Evolutionary conservation across 805 yeast species (phyloP), one percentile per base, ranked within the genome.

Genomic region (Candida tibetensis): DNA sequence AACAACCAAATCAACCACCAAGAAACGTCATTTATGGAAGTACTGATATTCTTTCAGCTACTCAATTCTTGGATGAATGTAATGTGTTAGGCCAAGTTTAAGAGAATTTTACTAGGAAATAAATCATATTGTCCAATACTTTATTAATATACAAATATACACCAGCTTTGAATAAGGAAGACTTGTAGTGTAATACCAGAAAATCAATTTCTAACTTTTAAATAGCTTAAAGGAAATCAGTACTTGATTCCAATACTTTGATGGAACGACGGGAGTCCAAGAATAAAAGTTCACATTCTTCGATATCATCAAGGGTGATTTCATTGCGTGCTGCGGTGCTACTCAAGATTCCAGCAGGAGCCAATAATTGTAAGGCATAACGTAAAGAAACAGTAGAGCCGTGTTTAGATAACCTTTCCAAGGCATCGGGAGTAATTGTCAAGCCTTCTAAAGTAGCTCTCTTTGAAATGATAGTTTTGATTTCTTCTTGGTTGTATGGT

Each of bases 281-380:
- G 64, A 91, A 91, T 55, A 91, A 71, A 26, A 71, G 58, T 60
- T 85, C 83, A 47, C 95, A 85, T 63, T 89, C 95, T 50, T 85
- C 91, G 29, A 91, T 71, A 59, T 93, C 97, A 17, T 71, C 72
- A 12, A 78, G 72, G 21, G 66, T 68, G 39, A 87, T 78, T 55
- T 83, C 89, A 25, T 72, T 64, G 43, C 95, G 82, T 44, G 87
- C 85, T 41, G 76, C 70, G 23, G 87, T 77, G 50, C 78, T 77
- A 29, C 95, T 80, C 46, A 93, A 74, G 34, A 93, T 79, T 37
- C 89, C 90, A 21, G 96, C 81, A 22, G 98, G 99, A 0, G 96
- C 79, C 57, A 93, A 72, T 49, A 93, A 74, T 61, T 93, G 98
- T 48, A 93, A 71, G 8, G 95, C 88, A 60, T 93, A 93, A 60